Conservation (phyloP, 139 green algal species). For the Picochlorum sp. region DNA sequence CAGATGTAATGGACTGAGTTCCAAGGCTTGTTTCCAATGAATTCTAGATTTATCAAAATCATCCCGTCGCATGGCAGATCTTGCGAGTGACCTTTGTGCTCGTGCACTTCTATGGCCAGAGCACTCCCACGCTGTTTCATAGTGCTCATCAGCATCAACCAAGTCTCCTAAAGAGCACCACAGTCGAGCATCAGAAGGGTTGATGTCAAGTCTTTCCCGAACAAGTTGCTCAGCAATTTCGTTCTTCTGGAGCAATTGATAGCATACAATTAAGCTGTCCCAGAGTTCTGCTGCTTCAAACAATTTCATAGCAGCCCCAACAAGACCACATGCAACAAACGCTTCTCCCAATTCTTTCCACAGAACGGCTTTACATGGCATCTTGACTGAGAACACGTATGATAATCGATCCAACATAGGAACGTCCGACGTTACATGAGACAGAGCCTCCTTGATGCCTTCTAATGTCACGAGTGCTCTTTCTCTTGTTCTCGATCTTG, state of each 20-base stretch:
- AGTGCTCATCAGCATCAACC: constrained; percentile 55
- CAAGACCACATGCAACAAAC: constrained; percentile 68
- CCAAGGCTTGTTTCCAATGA: constrained; percentile 69
- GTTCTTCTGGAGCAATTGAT: constrained; percentile 75
- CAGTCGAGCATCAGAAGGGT: constrained; percentile 66
- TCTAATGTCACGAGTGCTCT: constrained; percentile 56
- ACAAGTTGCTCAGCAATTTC: constrained; percentile 61
- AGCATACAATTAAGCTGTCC: constrained; percentile 83
- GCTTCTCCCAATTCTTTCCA: constrained; percentile 73
- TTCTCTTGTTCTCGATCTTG: constrained; percentile 64
- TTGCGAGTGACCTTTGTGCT: constrained; percentile 66
- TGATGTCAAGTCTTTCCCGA: constrained; percentile 46
- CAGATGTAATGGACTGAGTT: constrained; percentile 72
- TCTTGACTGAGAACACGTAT: constrained; percentile 42
- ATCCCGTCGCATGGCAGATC: constrained; percentile 16
- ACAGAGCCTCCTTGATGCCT: constrained; percentile 11
- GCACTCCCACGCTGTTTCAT: constrained; percentile 67
- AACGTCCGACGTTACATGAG: neutral
- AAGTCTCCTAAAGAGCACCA: constrained; percentile 87
- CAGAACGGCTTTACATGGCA: constrained; percentile 44
- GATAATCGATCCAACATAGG: neutral
- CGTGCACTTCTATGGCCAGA: constrained; percentile 50
- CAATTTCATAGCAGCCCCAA: constrained; percentile 59
- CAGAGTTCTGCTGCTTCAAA: constrained; percentile 85
- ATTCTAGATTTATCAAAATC: constrained; percentile 43